Evolutionary conservation across 2,329 filamentous ascomycete species (phyloP).

Genomic region (Cordyceps militaris): DNA sequence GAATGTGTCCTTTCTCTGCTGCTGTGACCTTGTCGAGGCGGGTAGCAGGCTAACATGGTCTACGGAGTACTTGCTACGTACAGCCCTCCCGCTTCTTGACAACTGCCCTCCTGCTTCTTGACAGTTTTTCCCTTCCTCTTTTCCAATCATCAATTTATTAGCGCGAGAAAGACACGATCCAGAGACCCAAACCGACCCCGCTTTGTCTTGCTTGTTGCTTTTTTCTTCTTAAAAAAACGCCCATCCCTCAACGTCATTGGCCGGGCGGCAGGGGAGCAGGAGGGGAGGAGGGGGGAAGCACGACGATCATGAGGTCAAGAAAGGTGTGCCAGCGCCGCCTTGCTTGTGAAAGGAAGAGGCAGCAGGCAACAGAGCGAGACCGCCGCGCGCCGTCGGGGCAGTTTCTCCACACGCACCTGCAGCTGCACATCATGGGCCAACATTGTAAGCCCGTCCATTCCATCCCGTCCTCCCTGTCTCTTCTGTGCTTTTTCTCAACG

Average conservation of each 20-base stretch:
- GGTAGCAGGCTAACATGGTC: too few species aligned
- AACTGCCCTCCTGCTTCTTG: too few species aligned
- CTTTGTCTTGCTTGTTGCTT: not conserved
- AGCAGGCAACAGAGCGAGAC: not conserved
- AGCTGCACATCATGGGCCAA: constrained; percentile 11
- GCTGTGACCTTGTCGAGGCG: too few species aligned
- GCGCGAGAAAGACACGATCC: not conserved
- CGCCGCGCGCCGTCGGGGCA: not conserved
- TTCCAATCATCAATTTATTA: not conserved
- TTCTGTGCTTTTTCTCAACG: not conserved
- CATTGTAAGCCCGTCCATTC: not conserved
- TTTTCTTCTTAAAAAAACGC: not conserved
- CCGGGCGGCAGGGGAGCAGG: not conserved
- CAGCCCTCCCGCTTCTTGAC: too few species aligned
- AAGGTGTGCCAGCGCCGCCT: not conserved
- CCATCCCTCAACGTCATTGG: not conserved
- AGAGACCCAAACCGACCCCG: not conserved
- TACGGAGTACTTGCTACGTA: too few species aligned
- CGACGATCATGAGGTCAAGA: constrained; percentile 9
- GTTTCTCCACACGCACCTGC: constrained; percentile 8
- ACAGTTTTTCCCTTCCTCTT: not conserved
- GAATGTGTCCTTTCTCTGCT: not conserved
- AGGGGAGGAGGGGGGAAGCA: not conserved
- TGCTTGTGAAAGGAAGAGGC: not conserved
- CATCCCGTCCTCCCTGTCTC: not conserved